phyloP scores from a whole-genome alignment of 116 monocot genomes.

The Cymodocea nodosa region DNA sequence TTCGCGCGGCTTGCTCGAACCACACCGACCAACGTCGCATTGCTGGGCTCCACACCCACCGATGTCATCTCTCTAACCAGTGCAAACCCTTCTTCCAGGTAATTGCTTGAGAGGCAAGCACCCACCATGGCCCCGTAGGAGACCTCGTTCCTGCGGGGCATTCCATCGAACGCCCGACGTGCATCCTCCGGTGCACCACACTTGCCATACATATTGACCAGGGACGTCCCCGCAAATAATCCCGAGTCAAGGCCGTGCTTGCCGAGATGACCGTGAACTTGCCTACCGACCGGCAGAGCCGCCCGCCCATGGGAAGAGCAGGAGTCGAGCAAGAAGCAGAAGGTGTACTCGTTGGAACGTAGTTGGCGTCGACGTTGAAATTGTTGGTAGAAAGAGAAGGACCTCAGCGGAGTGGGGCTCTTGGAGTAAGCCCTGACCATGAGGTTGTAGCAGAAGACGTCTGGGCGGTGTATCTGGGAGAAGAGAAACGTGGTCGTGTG shows the following conservation, averaged over 20 bases:
- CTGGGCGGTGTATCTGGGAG: conserved; percentile 23
- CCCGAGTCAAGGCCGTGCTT: conserved; percentile 15
- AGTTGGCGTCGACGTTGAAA: conserved; percentile 6
- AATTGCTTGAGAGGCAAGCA: conserved; percentile 4
- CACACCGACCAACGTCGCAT: conserved; percentile 13
- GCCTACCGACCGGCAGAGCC: conserved; percentile 9
- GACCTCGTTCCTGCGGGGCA: conserved; percentile 13
- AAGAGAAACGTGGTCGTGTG: conserved; percentile 10
- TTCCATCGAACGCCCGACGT: conserved; percentile 10
- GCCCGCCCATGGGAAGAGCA: conserved; percentile 1
- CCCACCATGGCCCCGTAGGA: conserved; percentile 12
- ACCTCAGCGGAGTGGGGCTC: conserved; percentile 7
- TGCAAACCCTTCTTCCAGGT: background rate
- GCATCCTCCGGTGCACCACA: conserved; percentile 16
- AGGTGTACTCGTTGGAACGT: conserved; percentile 22
- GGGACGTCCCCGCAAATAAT: conserved; percentile 10
- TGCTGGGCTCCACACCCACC: conserved; percentile 1
- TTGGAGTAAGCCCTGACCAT: conserved; percentile 13
- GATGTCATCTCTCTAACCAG: conserved; percentile 15
- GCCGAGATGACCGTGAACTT: conserved; percentile 20
- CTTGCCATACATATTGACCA: conserved; percentile 21
- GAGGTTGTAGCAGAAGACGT: conserved; percentile 25
- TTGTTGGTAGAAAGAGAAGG: conserved; percentile 11
- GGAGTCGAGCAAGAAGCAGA: conserved; percentile 30
- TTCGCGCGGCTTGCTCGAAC: conserved; percentile 6